Percentiles rank a stretch among this genome's conserved stretches.
Conservation (phyloP, 2,329 filamentous ascomycete species). For the Tolypocladium cylindrosporum region DNA sequence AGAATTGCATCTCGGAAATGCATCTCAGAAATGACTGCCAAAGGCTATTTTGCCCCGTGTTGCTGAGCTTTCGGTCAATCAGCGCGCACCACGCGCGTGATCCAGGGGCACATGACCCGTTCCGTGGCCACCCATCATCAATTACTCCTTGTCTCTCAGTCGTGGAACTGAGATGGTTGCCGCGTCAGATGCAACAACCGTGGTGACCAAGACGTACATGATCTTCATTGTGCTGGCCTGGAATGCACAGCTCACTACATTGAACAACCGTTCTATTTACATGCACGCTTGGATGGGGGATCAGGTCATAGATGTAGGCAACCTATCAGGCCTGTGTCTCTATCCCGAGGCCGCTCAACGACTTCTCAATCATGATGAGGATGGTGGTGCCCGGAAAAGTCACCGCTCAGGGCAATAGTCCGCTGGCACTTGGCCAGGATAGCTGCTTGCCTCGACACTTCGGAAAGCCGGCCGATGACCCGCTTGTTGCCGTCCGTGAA, state of each 20-base stretch:
- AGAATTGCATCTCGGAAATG: not conserved
- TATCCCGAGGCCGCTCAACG: not conserved
- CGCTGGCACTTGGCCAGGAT: conserved; percentile 65
- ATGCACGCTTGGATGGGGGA: not conserved
- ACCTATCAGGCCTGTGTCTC: not conserved
- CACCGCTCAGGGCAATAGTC: conserved; percentile 2
- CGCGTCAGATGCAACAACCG: not conserved
- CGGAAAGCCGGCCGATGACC: conserved; percentile 65
- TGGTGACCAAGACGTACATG: not conserved
- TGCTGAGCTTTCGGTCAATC: not conserved
- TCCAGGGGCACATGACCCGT: not conserved
- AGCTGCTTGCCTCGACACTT: conserved; percentile 70
- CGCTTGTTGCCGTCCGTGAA: conserved; percentile 77
- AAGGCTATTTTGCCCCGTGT: not conserved
- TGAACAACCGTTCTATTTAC: not conserved
- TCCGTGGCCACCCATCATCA: not conserved
- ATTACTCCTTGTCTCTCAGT: not conserved
- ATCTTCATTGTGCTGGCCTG: not conserved
- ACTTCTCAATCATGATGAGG: not conserved
- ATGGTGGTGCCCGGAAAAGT: not conserved
- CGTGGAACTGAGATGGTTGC: not conserved
- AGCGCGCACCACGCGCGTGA: not conserved
- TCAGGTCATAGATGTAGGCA: not conserved
- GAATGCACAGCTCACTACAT: not conserved
- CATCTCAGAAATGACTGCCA: not conserved